Percentiles rank a stretch among this genome's conserved stretches.
Evolutionary conservation across 2,329 filamentous ascomycete species (phyloP).

Genomic region (Hymenoscyphus fructigenus): DNA sequence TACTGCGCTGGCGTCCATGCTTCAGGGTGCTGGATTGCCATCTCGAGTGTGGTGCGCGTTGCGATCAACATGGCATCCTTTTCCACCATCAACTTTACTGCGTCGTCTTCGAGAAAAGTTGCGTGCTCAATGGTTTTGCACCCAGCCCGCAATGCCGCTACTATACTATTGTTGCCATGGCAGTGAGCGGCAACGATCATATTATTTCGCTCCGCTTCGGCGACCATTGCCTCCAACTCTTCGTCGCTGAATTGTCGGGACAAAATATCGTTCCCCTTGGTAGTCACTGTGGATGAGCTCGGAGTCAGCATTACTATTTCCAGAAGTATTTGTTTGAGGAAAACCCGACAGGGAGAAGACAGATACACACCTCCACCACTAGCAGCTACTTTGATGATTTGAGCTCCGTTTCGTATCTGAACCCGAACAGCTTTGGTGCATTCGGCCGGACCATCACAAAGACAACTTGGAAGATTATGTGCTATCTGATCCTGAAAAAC

Average conservation of each 20-base stretch:
- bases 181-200: constrained; percentile 45
- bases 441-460: constrained; percentile 48
- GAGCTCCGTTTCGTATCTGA: constrained; percentile 46
- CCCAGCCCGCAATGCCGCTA: constrained; percentile 45
- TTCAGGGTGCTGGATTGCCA: constrained; percentile 37
- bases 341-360: neutral
- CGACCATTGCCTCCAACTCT: constrained; percentile 45
- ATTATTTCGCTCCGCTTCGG: constrained; percentile 43
- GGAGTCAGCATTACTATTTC: neutral
- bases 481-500: constrained; percentile 4
- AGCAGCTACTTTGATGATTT: constrained; percentile 48
- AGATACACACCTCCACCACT: constrained; percentile 38
- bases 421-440: constrained; percentile 45
- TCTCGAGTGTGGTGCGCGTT: constrained; percentile 45
- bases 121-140: constrained; percentile 50
- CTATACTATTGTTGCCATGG: constrained; percentile 48
- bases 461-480: constrained; percentile 37
- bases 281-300: neutral
- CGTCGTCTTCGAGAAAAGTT: constrained; percentile 48
- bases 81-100: constrained; percentile 44
- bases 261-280: constrained; percentile 40
- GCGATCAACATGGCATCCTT: constrained; percentile 45
- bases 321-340: neutral
- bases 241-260: constrained; percentile 45
- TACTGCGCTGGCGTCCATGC: constrained; percentile 35